Evolutionary conservation across 2,329 filamentous ascomycete genomes (phyloP).

Genomic region (Fusarium bactridioides): DNA sequence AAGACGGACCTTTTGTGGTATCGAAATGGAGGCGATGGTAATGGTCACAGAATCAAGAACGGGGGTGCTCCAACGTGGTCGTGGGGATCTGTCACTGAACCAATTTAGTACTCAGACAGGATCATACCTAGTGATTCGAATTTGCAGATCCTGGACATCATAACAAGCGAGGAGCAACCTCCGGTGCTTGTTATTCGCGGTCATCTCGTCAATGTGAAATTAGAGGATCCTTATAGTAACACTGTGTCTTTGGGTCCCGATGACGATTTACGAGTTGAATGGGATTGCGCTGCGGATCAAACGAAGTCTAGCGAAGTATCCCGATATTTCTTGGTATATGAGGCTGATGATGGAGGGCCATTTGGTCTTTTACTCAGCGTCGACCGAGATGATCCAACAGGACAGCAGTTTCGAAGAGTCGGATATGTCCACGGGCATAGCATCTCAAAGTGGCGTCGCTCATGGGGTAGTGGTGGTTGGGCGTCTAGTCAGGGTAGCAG

Average conservation of each 20-base stretch:
- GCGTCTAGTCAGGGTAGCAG: not conserved
- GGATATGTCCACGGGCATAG: not conserved
- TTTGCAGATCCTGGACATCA: not conserved
- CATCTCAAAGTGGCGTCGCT: not conserved
- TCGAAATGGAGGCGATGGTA: not conserved
- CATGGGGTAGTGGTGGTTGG: not conserved
- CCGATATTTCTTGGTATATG: not conserved
- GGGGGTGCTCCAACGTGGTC: slow-evolving; percentile 1
- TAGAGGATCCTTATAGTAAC: not conserved
- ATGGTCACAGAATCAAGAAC: not conserved
- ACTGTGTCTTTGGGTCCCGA: not conserved
- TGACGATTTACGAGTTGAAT: not conserved
- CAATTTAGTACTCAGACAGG: not conserved
- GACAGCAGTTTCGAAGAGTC: not conserved
- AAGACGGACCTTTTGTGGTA: not conserved
- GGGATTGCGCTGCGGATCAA: not conserved
- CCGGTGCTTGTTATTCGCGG: not conserved
- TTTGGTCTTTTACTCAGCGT: not conserved
- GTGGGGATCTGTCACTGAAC: not conserved
- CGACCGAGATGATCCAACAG: not conserved
- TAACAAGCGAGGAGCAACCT: not conserved
- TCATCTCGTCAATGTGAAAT: not conserved
- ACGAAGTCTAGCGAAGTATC: not conserved
- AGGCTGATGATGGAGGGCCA: not conserved
- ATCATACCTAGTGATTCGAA: not conserved